Base-by-base conservation (phyloP, 768 basidiomycete species). In the Sporobolomyces pararoseus region DNA sequence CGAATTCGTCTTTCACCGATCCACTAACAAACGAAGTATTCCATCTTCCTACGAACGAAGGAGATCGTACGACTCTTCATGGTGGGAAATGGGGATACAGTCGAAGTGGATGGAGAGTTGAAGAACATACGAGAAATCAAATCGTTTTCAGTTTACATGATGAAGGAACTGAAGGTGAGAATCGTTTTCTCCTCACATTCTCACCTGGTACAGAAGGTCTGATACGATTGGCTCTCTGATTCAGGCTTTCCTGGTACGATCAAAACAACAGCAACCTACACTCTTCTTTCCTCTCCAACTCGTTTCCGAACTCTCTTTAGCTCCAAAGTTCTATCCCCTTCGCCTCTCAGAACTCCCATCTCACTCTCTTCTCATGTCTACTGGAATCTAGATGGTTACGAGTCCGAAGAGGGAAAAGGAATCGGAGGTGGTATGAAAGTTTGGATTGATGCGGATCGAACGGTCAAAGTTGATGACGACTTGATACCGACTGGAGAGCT, bases 211-310 rank as follows among this genome's bases (percentile, higher is more conserved):
- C 39, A 47, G 46, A 42, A 42, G 9, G 39, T 10, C 39, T 42
- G 9, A 42, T 17, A 42, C 17, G 39, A 42, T 17, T 42, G 9
- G 39, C 39, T 47, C 39, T 9, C 39, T 47, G 46, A 47, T 42
- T 23, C 46, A 47, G 67, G 67, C n/a, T 68, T 68, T 31, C 67
- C 67, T 4, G 67, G 55, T 10, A 51, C 62, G 9, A 62, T 68
- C 49, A 16, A 50, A 49, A 63, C 62, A 4, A 13, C 14, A 9
- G 61, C 49, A 0, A 44, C 54, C 35, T 68, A 68, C 54, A 27
- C 47, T 13, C 61, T 68, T 31, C 27, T n/a, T 2, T 35, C 47
- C n/a, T 12, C n/a, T 16, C 53, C 67, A 6, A 25, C 42, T 1
- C 54, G 67, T 14, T 34, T 66, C 35, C 5, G 4, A 16, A 63